phyloP scores from a whole-genome alignment of 2,329 filamentous ascomycete species.

The Ustulina deusta region DNA sequence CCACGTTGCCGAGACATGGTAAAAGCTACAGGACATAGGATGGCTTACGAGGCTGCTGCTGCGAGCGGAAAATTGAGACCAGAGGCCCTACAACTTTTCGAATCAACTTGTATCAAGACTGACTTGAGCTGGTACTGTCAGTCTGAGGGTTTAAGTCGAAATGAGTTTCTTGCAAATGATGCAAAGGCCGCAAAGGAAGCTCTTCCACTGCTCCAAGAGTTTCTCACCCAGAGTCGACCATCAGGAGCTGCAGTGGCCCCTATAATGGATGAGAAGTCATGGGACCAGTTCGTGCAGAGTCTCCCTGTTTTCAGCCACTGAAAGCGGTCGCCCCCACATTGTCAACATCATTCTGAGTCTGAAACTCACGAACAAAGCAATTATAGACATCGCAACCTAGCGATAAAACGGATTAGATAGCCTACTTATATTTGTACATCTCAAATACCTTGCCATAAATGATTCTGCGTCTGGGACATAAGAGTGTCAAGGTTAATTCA shows the following conservation, averaged over 20 bases:
- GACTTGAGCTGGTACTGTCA: constrained; percentile 40
- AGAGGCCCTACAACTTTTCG: constrained; percentile 32
- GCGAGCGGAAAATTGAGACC: constrained; percentile 21
- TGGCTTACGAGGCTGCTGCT: constrained; percentile 48
- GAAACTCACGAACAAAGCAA: not conserved
- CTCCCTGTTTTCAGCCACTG: constrained; percentile 28
- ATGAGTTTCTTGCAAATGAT: constrained; percentile 26
- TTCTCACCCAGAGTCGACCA: constrained; percentile 12
- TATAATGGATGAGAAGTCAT: constrained; percentile 33
- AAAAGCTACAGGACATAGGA: constrained; percentile 47
- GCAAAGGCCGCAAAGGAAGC: constrained; percentile 10
- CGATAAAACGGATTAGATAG: not conserved
- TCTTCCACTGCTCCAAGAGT: constrained; percentile 26
- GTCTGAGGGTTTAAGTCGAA: constrained; percentile 26
- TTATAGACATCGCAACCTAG: not conserved
- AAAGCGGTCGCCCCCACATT: not conserved
- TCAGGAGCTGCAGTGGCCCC: constrained; percentile 10
- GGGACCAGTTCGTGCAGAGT: constrained; percentile 30
- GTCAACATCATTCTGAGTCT: not conserved
- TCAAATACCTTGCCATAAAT: no score
- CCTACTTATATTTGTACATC: no score
- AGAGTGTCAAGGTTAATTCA: no score
- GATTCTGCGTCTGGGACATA: no score
- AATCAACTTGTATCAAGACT: constrained; percentile 32
- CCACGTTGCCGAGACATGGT: constrained; percentile 46